Base-by-base conservation (phyloP, 2,329 filamentous ascomycete species). In the Aspergillus caelatus region DNA sequence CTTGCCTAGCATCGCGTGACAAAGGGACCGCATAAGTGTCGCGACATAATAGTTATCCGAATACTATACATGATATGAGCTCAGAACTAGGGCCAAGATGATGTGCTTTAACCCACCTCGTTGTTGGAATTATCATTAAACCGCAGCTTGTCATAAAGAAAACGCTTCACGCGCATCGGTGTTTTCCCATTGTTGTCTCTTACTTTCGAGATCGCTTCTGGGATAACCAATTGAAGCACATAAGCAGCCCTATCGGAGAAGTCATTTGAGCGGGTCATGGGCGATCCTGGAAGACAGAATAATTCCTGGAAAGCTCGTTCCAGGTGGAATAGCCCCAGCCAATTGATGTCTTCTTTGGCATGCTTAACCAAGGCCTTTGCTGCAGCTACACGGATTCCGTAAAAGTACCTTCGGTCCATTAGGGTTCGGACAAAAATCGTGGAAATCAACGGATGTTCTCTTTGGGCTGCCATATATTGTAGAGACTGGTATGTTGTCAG, bases 41-140 rank as follows among this genome's bases (percentile, higher is more conserved):
- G 93, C 89, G 60, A 99, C 88, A 74, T 97, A 99, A 71, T 92
- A 89, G 66, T 94, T 90, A 72, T 99, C 96, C 6, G 94, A 97
- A 73, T 88, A 96, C 57, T 89, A 80, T 3, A 52, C 52, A 39
- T 28, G 55, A 32, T 30, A 58, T 69, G 32, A 64, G 63, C 32
- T 54, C 8, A 36, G 36, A 12, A 16, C 11, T 26, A 43, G 6
- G 19, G 39, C 36, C 14, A 26, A 21, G 32, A 8, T 19, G 32
- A 8, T 30, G 14, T 50, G 12, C 9, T 12, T 46, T 46, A 26
- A 61, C 74, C 71, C 74, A 83, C 81, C 72, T 82, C 82, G 71
- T 99, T 99, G 64, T 91, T 90, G 2, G 91, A 89, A 74, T 99
- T 99, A 78, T 99, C 94, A 74, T 99, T 99, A 80, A 93, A 94